These are phyloP conservation scores for Carex arenaria DNA, from an alignment of 202 grass and related monocot species.

Conservation along the genomic window DNA sequence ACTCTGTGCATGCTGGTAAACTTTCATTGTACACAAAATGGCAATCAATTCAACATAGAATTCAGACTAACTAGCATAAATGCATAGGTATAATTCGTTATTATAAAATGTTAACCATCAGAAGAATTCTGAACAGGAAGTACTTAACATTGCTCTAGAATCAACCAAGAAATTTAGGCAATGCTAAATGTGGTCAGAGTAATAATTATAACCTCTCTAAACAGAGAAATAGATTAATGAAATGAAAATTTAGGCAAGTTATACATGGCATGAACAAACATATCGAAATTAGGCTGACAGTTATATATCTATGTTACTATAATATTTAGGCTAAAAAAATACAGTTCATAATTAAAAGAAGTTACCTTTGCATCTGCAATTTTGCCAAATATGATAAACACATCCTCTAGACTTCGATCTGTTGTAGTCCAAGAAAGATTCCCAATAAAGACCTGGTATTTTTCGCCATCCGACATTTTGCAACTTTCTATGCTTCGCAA, in stretches of 20 bases:
- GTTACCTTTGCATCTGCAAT: conserved; percentile 88
- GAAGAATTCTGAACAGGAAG: too few species aligned
- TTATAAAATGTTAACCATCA: too few species aligned
- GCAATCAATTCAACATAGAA: not conserved
- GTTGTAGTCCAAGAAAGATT: conserved; percentile 89
- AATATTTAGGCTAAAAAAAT: not conserved
- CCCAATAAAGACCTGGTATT: conserved; percentile 87
- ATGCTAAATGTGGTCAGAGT: too few species aligned
- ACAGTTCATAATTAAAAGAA: not conserved
- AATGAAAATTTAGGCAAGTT: too few species aligned
- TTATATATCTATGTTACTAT: not conserved
- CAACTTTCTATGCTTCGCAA: not conserved
- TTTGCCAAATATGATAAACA: conserved; percentile 77
- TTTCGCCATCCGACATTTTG: conserved; percentile 55
- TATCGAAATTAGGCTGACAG: not conserved
- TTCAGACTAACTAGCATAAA: not conserved
- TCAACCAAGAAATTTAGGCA: too few species aligned
- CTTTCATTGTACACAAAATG: not conserved
- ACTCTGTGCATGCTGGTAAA: not conserved
- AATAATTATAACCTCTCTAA: too few species aligned
- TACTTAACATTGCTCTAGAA: too few species aligned
- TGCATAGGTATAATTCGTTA: not conserved
- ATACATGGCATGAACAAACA: too few species aligned
- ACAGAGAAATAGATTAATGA: too few species aligned
- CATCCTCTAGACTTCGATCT: conserved; percentile 70